Percentiles rank a stretch among this genome's conserved stretches.
Evolutionary conservation across 208 protist species (phyloP).

Genomic region (Phytomonas sp.): DNA sequence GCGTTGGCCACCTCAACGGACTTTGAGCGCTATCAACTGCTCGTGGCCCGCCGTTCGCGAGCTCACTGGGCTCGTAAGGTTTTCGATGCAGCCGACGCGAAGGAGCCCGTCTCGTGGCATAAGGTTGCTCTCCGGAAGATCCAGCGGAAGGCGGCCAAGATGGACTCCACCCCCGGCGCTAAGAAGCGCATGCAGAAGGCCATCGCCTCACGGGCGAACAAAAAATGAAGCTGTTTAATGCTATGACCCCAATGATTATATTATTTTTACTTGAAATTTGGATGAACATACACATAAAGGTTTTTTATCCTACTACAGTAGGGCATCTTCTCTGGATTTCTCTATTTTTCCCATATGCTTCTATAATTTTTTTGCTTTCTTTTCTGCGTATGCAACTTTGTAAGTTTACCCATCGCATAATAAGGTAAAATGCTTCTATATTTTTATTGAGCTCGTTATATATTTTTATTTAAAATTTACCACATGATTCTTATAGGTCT

Average conservation of each 20-base stretch:
- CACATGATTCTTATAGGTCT: slow-evolving; percentile 84
- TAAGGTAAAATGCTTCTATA: slow-evolving; percentile 1
- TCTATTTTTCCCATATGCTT: slow-evolving; percentile 7
- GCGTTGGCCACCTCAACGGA: slow-evolving; percentile 74
- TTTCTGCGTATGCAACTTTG: neutral
- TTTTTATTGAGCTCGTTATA: neutral
- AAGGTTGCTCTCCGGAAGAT: slow-evolving; percentile 80
- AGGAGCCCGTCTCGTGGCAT: slow-evolving; percentile 85
- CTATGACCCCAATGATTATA: neutral
- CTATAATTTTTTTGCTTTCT: neutral
- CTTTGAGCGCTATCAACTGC: slow-evolving; percentile 90
- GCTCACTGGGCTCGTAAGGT: slow-evolving; percentile 87
- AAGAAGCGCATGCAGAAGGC: slow-evolving; percentile 88
- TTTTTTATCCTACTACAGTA: neutral
- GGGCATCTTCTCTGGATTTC: neutral
- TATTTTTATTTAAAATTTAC: slow-evolving; percentile 8
- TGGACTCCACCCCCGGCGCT: slow-evolving; percentile 55
- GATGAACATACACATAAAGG: neutral
- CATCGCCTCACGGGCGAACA: slow-evolving; percentile 58
- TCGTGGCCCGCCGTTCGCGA: slow-evolving; percentile 84
- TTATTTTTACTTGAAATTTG: neutral
- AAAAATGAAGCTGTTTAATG: slow-evolving; percentile 18
- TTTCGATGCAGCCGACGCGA: slow-evolving; percentile 86
- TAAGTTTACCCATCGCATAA: neutral
- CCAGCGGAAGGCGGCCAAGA: slow-evolving; percentile 80